Conservation (phyloP, 768 basidiomycete species). For the Mycena vulgaris region DNA sequence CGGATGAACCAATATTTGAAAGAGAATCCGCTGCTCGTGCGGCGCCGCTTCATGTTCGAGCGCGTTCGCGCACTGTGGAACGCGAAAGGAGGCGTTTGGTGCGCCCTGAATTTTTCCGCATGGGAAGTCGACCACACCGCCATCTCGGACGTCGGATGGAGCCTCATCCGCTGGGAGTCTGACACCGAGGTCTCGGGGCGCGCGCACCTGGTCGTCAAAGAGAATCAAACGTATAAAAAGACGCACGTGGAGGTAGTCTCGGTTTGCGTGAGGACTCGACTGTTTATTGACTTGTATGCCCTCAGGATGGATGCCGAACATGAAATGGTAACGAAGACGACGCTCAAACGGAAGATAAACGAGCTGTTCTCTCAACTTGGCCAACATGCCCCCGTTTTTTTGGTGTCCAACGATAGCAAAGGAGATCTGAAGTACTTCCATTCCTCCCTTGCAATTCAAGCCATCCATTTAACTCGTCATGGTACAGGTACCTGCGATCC, state of each 20-base stretch:
- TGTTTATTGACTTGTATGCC: background rate
- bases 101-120: conserved; percentile 71
- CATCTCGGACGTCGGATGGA: conserved; percentile 75
- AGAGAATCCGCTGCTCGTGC: conserved; percentile 59
- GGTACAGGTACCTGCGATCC: conserved; percentile 67
- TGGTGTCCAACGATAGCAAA: conserved; percentile 71
- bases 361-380: conserved; percentile 50
- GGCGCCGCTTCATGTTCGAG: conserved; percentile 69
- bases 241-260: conserved; percentile 20
- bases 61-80: conserved; percentile 65
- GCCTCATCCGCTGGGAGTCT: conserved; percentile 57
- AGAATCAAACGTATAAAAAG: conserved; percentile 54
- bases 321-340: conserved; percentile 54
- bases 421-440: conserved; percentile 67
- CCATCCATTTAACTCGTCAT: background rate
- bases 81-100: conserved; percentile 65
- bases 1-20: conserved; percentile 66
- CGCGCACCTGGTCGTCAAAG: conserved; percentile 64
- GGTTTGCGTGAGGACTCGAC: background rate
- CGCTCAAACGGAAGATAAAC: conserved; percentile 60
- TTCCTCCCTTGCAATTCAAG: background rate
- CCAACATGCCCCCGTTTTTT: conserved; percentile 61
- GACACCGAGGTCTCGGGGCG: conserved; percentile 57
- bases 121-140: conserved; percentile 67
- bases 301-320: conserved; percentile 62